Conservation (phyloP, 73 alveolate species). For the Stentor roeselii region DNA sequence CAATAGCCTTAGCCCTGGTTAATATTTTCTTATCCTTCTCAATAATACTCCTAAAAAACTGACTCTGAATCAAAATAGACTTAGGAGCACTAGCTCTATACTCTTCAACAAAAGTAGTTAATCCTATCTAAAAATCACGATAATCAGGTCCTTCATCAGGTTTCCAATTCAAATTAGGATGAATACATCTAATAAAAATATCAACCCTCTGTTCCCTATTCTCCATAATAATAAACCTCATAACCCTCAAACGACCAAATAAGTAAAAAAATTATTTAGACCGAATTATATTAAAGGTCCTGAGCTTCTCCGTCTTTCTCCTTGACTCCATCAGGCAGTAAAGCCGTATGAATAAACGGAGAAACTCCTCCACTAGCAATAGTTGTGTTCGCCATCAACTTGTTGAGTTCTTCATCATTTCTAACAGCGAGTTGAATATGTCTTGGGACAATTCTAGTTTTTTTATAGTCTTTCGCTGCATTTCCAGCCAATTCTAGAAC, state of each 20-base stretch:
- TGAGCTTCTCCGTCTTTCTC: slow-evolving; percentile 28
- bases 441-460: slow-evolving; percentile 63
- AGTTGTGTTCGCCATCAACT: slow-evolving; percentile 64
- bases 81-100: background rate
- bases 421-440: slow-evolving; percentile 63
- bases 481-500: slow-evolving; percentile 75
- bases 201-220: slow-evolving; percentile 1
- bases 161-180: background rate
- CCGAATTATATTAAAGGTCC: background rate
- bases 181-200: background rate
- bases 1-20: background rate
- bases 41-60: background rate
- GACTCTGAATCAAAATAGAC: background rate
- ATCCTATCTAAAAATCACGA: background rate
- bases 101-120: slow-evolving; percentile 1
- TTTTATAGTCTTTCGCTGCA: slow-evolving; percentile 58
- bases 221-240: background rate
- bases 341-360: slow-evolving; percentile 50
- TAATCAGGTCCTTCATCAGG: slow-evolving; percentile 16
- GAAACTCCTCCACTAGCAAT: slow-evolving; percentile 79
- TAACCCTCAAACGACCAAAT: background rate
- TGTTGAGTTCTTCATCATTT: slow-evolving; percentile 64
- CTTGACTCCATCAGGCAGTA: slow-evolving; percentile 13
- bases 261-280: no score
- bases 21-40: background rate